Evolutionary conservation across 176 grass and related monocot genomes (phyloP).

Genomic region (Aegilops longissima): DNA sequence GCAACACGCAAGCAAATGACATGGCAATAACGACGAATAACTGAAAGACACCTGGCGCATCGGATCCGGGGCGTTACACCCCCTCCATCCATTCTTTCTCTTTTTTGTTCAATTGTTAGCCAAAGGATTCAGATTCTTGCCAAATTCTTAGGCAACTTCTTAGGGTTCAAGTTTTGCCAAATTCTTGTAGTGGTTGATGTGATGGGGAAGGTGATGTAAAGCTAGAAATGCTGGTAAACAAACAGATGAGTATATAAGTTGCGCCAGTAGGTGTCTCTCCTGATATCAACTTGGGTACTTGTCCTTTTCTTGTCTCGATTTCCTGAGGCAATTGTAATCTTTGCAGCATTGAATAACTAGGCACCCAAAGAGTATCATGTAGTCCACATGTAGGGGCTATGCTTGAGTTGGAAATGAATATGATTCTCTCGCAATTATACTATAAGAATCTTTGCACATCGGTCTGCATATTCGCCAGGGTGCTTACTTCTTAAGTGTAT

Average conservation of each 20-base stretch:
- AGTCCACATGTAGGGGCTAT: neutral
- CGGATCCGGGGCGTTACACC: too few species aligned
- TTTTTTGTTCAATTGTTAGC: too few species aligned
- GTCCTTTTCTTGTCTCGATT: conserved; percentile 32
- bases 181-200: conserved; percentile 36
- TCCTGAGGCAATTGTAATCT: conserved; percentile 31
- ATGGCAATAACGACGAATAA: too few species aligned
- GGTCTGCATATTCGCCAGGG: neutral
- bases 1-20: too few species aligned
- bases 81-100: too few species aligned
- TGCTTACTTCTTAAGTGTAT: neutral
- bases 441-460: neutral
- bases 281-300: conserved; percentile 22
- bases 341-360: conserved; percentile 21
- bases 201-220: conserved; percentile 60
- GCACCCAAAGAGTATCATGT: neutral
- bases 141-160: conserved; percentile 2
- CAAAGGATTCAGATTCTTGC: too few species aligned
- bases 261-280: conserved; percentile 41
- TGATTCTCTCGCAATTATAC: neutral
- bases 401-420: conserved; percentile 1
- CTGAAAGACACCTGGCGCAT: too few species aligned
- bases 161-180: conserved; percentile 47
- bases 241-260: neutral
- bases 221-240: conserved; percentile 27